phyloP scores from a whole-genome alignment of 768 basidiomycete genomes.

The Amanita rimosa region DNA sequence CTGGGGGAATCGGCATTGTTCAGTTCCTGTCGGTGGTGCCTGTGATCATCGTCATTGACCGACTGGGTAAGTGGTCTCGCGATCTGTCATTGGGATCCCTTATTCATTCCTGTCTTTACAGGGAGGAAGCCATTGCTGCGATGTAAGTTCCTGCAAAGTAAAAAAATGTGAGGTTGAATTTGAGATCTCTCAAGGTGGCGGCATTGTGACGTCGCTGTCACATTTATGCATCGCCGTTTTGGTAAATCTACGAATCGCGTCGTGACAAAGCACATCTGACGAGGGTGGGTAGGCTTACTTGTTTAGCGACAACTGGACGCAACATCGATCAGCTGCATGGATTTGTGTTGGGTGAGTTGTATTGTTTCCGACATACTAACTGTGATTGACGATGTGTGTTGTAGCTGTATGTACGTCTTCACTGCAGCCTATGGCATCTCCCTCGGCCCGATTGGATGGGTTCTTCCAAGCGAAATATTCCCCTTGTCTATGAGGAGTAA shows the following conservation, averaged over 20 bases:
- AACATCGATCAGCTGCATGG: constrained; percentile 53
- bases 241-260: constrained; percentile 22
- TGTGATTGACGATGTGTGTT: background rate
- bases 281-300: constrained; percentile 26
- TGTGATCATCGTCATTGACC: constrained; percentile 61
- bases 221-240: constrained; percentile 57
- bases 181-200: too few relatives aligned
- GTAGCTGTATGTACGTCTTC: constrained; percentile 59
- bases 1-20: constrained; percentile 70
- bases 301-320: constrained; percentile 46
- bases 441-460: constrained; percentile 76
- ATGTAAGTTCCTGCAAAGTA: too few relatives aligned
- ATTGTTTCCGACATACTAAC: background rate
- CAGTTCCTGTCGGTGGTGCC: constrained; percentile 72
- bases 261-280: background rate
- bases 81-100: background rate
- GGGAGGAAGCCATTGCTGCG: constrained; percentile 59
- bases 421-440: constrained; percentile 70
- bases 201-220: constrained; percentile 49
- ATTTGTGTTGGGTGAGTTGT: constrained; percentile 46
- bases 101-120: constrained; percentile 10
- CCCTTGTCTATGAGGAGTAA: constrained; percentile 68
- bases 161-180: too few relatives aligned
- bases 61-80: constrained; percentile 30
- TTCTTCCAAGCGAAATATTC: constrained; percentile 77